Evolutionary conservation across 768 basidiomycete genomes (phyloP).

Genomic region (Suillus spraguei): DNA sequence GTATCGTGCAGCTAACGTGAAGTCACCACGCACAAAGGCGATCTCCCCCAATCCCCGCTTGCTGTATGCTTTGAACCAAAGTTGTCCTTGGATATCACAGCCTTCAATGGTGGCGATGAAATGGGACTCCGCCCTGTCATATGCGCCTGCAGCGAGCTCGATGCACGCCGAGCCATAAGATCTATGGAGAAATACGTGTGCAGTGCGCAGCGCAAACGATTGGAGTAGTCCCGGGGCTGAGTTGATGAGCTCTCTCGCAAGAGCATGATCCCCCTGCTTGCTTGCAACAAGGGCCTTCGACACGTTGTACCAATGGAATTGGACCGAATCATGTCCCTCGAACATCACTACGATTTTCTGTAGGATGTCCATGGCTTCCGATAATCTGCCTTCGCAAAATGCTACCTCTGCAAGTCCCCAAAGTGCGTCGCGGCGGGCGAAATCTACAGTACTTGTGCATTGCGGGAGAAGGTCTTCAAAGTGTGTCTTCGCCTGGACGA

Average conservation of each 20-base stretch:
- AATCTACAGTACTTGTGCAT: neutral
- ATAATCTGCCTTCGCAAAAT: neutral
- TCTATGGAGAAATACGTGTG: neutral
- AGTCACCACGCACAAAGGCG: neutral
- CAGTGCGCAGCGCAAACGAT: neutral
- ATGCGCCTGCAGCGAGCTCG: neutral
- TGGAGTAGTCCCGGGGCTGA: neutral
- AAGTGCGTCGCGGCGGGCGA: neutral
- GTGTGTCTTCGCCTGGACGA: neutral
- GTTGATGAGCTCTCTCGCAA: neutral
- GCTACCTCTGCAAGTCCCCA: neutral
- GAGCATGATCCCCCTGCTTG: neutral
- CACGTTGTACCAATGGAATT: neutral
- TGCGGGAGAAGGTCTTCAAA: neutral
- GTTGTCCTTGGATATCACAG: neutral
- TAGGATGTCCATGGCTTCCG: neutral
- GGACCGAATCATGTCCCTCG: accelerated
- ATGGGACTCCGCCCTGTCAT: neutral
- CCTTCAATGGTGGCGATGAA: neutral
- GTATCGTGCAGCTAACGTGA: accelerated
- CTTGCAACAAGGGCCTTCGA: neutral
- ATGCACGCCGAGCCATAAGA: neutral
- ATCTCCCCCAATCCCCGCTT: neutral
- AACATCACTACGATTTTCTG: neutral
- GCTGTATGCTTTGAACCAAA: neutral